Evolutionary conservation across 805 yeast species (phyloP).

Genomic region (Candida vaughaniae): DNA sequence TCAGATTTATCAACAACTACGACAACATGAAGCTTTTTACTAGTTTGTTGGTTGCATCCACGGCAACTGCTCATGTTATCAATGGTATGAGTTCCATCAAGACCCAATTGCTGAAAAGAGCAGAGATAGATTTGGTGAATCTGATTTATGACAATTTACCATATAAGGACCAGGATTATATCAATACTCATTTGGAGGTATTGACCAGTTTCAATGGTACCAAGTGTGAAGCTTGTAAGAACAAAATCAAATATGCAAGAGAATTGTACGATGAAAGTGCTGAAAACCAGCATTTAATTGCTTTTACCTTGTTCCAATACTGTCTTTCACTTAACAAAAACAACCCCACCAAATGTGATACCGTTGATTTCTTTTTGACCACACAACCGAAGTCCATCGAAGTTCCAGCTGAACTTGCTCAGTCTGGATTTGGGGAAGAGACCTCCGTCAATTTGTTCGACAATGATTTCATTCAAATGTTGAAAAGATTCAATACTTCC

Average conservation of each 20-base stretch:
- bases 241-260: constrained; percentile 31
- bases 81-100: constrained; percentile 13
- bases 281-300: constrained; percentile 32
- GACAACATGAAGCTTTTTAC: constrained; percentile 4
- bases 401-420: constrained; percentile 15
- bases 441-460: constrained; percentile 34
- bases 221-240: constrained; percentile 35
- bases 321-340: constrained; percentile 29
- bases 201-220: constrained; percentile 32
- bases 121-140: constrained; percentile 23
- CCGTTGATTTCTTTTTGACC: constrained; percentile 37
- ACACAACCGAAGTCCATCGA: constrained; percentile 25
- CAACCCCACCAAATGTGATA: constrained; percentile 31
- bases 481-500: constrained; percentile 34
- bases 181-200: constrained; percentile 24
- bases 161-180: constrained; percentile 26
- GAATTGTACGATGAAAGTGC: constrained; percentile 26
- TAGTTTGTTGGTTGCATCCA: constrained; percentile 3
- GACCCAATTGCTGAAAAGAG: constrained; percentile 14
- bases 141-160: constrained; percentile 23
- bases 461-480: constrained; percentile 39
- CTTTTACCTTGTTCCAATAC: constrained; percentile 35
- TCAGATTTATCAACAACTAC: too few species aligned
- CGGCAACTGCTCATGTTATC: constrained; percentile 11
- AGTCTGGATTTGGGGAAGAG: constrained; percentile 24